Evolutionary conservation across 164 flowering plant species (phyloP), one percentile per base, ranked within the genome.

Genomic region (Nymphaea colorata): DNA sequence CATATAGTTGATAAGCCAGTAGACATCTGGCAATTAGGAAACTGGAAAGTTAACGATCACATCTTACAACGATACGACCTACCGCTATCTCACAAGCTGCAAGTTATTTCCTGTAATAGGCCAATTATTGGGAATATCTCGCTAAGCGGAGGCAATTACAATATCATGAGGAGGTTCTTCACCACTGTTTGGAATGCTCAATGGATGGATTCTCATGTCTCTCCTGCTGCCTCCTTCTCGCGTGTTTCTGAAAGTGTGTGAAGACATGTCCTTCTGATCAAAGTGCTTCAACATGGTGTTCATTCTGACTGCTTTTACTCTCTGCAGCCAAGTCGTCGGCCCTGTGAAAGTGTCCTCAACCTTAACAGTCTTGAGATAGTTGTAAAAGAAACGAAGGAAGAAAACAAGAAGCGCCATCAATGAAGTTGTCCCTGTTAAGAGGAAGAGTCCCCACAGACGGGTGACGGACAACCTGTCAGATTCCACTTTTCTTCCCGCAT

Each of bases 371-470:
- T 47, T 7, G 7, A 47, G 55, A 47, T 47, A 47, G 55, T 47
- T 12, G 55, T 6, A 47, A 47, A 47, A 7, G 55, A 61, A 61
- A n/a, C 4, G 41, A 61, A n/a, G 41, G 3, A 59, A 42, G 41
- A 4, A 67, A n/a, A 70, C 44, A 5, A 65, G 10, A 7, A 73
- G 47, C 18, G 72, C 75, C 4, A 15, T 25, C 17, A 42, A 7
- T n/a, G 75, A 68, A 60, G 69, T 36, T 4, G 64, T 51, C 7
- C 59, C 71, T 14, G 69, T 55, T 4, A 68, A 64, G 68, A 72
- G 61, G 43, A 72, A 72, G 42, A 72, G 75, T 14, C 75, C 71
- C 60, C 61, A 57, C 6, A 68, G 64, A 63, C 68, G 64, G 44
- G 44, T 43, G 4, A 72, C 25, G 59, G 63, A 47, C 42, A 67